Evolutionary conservation across 495 filamentous ascomycete species (phyloP), one percentile per base, ranked within the genome.

Genomic region (Neurospora tetraspora): DNA sequence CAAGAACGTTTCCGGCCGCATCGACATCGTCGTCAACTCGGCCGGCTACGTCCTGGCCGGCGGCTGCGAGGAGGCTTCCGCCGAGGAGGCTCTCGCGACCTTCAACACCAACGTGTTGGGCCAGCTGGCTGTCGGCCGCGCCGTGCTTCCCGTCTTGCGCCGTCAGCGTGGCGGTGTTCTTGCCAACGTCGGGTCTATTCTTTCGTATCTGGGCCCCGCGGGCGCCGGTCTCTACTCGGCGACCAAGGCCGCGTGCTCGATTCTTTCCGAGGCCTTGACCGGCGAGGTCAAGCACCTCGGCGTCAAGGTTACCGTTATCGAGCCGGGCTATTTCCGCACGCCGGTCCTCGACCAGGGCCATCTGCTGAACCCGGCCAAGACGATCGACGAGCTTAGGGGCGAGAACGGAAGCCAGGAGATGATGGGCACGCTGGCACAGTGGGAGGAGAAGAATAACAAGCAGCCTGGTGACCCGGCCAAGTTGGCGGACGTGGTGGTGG

Each of bases 251-350:
- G 88, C 86, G 2, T 75, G 88, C 1, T 75, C 75, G 9, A 45
- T 20, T 16, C 42, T 74, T 4, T 82, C 79, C 37, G 79, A 85
- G 6, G 82, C 80, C 45, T 81, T 86, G 59, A 83, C 83, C 27
- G 79, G 87, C 5, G 81, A 83, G 9, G 73, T 83, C 27, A 76
- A 76, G 9, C 77, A 81, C 0, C 84, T 89, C 73, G 81, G 81
- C 10, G 83, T 89, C 71, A 79, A 80, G 23, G 81, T 83, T 38
- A 76, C 80, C 11, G 77, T 85, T 14, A 75, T 87, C 8, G 84
- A 87, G 73, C 86, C 85, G 5, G 88, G 88, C 3, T 82, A 81
- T 68, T 88, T 89, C 73, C 80, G 85, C 20, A 88, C 85, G 0
- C 77, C 78, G 23, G 77, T 89, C 23, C 76, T 85, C 10, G 77